These are phyloP conservation scores for Staphylotrichum longicolle DNA, from an alignment of 495 filamentous ascomycete species.

Conservation along the genomic window DNA sequence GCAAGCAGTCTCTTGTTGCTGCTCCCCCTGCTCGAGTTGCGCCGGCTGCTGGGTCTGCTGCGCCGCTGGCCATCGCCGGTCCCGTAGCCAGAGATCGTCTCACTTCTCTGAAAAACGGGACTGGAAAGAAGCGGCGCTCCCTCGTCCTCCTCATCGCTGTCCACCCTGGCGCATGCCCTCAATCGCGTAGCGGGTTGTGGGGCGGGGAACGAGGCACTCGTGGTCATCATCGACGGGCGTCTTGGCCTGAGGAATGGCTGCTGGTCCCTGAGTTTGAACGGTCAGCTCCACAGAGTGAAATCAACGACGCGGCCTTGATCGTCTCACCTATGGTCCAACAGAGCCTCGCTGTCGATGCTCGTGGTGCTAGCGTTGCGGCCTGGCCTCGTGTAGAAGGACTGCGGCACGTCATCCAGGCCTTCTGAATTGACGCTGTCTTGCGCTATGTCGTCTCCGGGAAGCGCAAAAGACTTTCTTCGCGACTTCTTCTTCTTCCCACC, in stretches of 20 bases:
- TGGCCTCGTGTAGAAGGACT: conserved; percentile 58
- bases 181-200: conserved; percentile 37
- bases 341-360: conserved; percentile 75
- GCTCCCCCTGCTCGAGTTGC: conserved; percentile 43
- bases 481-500: conserved; percentile 59
- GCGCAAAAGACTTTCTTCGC: conserved; percentile 63
- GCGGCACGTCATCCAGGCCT: conserved; percentile 33
- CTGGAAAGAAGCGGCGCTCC: conserved; percentile 57
- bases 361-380: conserved; percentile 66
- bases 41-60: conserved; percentile 34
- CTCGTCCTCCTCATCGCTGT: conserved; percentile 52
- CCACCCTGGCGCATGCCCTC: conserved; percentile 30
- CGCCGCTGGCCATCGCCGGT: conserved; percentile 32
- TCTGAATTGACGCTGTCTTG: conserved; percentile 38
- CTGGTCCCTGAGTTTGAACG: conserved; percentile 56
- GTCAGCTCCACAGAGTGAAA: conserved; percentile 13
- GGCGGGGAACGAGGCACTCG: conserved; percentile 38
- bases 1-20: conserved; percentile 32
- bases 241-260: conserved; percentile 64
- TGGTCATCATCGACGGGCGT: conserved; percentile 51
- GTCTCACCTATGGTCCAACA: conserved; percentile 74
- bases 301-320: neutral
- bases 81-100: conserved; percentile 40
- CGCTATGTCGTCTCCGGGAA: conserved; percentile 46
- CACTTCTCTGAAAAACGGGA: conserved; percentile 34